Base-by-base conservation (phyloP, 2,329 filamentous ascomycete genomes). In the Colletotrichum sp. region DNA sequence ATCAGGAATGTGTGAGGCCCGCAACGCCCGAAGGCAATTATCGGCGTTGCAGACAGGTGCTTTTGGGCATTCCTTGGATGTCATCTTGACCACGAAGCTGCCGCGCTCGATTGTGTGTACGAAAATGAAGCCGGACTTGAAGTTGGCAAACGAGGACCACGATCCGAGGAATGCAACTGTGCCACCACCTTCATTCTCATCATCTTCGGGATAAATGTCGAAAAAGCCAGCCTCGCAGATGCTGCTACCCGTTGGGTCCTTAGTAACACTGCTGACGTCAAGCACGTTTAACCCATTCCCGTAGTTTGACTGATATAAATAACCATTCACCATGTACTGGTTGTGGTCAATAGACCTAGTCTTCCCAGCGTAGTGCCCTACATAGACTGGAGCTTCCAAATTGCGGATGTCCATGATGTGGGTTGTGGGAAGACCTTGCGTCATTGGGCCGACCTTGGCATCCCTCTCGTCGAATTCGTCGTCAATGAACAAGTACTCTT, bases 401-500 rank as follows among this genome's bases (percentile, higher is more conserved):
- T 80, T 80, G 24, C 81, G 79, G 75, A 89, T 86, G 79, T 88
- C 86, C 81, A 86, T 88, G 78, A 89, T 87, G 80, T 88, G 88
- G 0, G 87, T 87, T 61, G 86, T 85, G 7, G 88, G 85, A 77
- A 83, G 86, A 2, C 85, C 84, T 55, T 87, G 82, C 4, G 82
- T 81, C 6, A 83, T 86, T 1, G 82, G 80, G n/a, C 84, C 85
- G 13, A 83, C 82, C 18, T 83, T 82, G n/a, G 78, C 78, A 36
- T 87, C 82, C 8, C 82, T 78, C 80, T 90, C 88, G 79, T 90
- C 88, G 67, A 87, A 84, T 78, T 90, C 88, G 78, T 90, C 88
- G 78, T 90, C 88, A 18, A 88, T 77, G 55, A 90, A 82, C 18
- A 90, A 83, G 67, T 78, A 83, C 57, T 85, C 82, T 71, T 87